These are phyloP conservation scores for Schizosaccharomyces lindneri DNA, from an alignment of 805 yeast species.

Conservation along the genomic window DNA sequence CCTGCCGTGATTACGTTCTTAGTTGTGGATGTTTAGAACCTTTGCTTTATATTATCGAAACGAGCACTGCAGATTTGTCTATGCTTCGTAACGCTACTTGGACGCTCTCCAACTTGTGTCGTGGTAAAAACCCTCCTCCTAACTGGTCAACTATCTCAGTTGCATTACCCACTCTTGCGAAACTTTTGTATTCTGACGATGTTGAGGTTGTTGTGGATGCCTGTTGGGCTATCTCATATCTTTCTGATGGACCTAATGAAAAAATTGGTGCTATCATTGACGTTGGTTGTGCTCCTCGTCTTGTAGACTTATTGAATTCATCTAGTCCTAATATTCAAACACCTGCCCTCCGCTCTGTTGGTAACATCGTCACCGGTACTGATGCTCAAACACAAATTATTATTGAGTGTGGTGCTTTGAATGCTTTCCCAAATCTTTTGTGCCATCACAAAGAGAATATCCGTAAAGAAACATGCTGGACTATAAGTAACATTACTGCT, in stretches of 20 bases:
- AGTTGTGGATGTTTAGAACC: conserved; percentile 74
- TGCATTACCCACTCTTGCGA: conserved; percentile 78
- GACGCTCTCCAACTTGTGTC: conserved; percentile 88
- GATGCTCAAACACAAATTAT: conserved; percentile 89
- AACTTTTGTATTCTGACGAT: conserved; percentile 71
- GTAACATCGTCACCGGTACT: conserved; percentile 93
- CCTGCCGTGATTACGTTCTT: conserved; percentile 72
- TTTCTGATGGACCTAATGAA: conserved; percentile 77
- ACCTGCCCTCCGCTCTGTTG: conserved; percentile 91
- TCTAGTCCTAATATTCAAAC: conserved; percentile 75
- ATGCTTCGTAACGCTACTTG: conserved; percentile 90
- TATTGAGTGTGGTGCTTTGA: conserved; percentile 74
- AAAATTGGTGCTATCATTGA: conserved; percentile 93
- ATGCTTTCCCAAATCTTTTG: conserved; percentile 58
- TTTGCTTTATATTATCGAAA: conserved; percentile 49
- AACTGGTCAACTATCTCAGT: conserved; percentile 71
- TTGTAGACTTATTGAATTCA: conserved; percentile 65
- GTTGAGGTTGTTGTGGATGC: conserved; percentile 89
- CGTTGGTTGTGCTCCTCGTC: conserved; percentile 79
- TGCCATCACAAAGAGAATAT: conserved; percentile 72
- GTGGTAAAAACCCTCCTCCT: conserved; percentile 92
- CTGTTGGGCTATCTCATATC: conserved; percentile 92
- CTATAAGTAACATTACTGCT: conserved; percentile 91
- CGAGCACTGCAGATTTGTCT: conserved; percentile 46
- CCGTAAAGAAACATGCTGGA: conserved; percentile 97